Base-by-base conservation (phyloP, 371 early-diverging fungal species). In the Mycotypha africana region DNA sequence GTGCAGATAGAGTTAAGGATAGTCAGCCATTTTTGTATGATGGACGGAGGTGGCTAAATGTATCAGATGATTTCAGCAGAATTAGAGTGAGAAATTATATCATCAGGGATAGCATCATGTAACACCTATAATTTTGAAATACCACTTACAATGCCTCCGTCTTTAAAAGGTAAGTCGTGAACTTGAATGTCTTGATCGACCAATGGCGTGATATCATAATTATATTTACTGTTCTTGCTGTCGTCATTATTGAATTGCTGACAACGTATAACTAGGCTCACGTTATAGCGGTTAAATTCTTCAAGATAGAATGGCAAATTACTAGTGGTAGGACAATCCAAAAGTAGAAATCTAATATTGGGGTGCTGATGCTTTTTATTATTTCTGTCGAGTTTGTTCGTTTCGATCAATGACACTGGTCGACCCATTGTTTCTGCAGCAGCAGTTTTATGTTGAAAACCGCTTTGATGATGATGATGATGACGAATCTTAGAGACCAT, bases 201-300 rank as follows among this genome's bases (percentile, higher is more conserved):
- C 65, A 85, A 53, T 79, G 12, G 12, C 6, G 30, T 28, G 5
- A 28, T 28, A 8, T 28, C 8, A 28, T 5, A 28, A 28, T 82
- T 58, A 15, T 65, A 72, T n/a, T n/a, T n/a, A n/a, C n/a, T n/a
- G n/a, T n/a, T n/a, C n/a, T n/a, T n/a, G n/a, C n/a, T n/a, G 16
- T 75, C 62, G 32, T 66, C 63, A 49, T 96, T 94, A 6, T 93
- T 92, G 12, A 93, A 91, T 58, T 93, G 91, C 62, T 94, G 93
- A 24, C 73, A 72, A 14, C 73, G 56, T n/a, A 91, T 92, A 3
- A 96, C 90, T 21, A 89, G 87, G 2, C 84, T 80, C 21, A 92
- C 93, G 43, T 81, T 64, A 39, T 84, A 70, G 31, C 77, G 68
- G 25, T 67, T 61, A 57, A 93, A 76, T 56, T 92, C 88, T 60